phyloP scores from a whole-genome alignment of 192 early-diverging fungal species.

The Umbelopsis isabellina region DNA sequence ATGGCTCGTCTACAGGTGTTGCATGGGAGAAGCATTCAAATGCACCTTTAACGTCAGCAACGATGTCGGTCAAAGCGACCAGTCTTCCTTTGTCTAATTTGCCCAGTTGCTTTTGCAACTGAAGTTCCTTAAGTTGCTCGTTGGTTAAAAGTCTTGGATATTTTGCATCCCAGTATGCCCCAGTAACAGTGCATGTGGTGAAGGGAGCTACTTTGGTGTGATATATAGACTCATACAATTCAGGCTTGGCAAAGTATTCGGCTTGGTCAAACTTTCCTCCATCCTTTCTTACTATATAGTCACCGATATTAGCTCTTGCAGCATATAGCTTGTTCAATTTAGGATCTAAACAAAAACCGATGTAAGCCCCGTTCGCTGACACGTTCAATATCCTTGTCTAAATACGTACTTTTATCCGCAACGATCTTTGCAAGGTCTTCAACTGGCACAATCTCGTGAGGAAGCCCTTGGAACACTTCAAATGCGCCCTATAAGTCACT shows the following conservation, averaged over 20 bases:
- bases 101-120: slow-evolving; percentile 53
- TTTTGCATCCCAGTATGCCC: slow-evolving; percentile 89
- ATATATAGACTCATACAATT: slow-evolving; percentile 78
- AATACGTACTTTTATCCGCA: slow-evolving; percentile 57
- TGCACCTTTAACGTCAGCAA: slow-evolving; percentile 93
- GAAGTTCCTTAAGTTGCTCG: slow-evolving; percentile 75
- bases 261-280: slow-evolving; percentile 60
- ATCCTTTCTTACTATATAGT: slow-evolving; percentile 83
- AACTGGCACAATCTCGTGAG: slow-evolving; percentile 85
- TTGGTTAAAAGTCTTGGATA: slow-evolving; percentile 91
- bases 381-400: neutral
- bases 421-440: slow-evolving; percentile 65
- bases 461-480: slow-evolving; percentile 88
- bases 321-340: slow-evolving; percentile 79
- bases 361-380: neutral
- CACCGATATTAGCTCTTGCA: slow-evolving; percentile 73
- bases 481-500: slow-evolving; percentile 70
- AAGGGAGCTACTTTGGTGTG: slow-evolving; percentile 91
- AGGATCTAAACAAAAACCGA: slow-evolving; percentile 46
- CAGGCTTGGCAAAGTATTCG: slow-evolving; percentile 81
- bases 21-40: slow-evolving; percentile 93
- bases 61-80: slow-evolving; percentile 89
- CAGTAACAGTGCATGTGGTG: slow-evolving; percentile 86
- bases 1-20: slow-evolving; percentile 88
- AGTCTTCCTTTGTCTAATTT: slow-evolving; percentile 66